phyloP scores from a whole-genome alignment of 768 basidiomycete genomes.

The Thelephora aurantiotincta region DNA sequence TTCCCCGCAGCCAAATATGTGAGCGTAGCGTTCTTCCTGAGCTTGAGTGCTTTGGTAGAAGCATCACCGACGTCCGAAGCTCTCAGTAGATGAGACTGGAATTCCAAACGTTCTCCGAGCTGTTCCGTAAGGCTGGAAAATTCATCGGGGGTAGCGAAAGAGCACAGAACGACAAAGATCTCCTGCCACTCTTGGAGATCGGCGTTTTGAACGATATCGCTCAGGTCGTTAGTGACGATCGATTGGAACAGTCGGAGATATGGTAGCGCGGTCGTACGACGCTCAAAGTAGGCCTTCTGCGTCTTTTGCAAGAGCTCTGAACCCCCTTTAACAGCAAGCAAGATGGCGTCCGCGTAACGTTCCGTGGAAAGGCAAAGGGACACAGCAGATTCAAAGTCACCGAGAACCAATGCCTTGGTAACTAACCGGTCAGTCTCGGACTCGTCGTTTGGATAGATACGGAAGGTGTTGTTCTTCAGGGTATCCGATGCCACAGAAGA shows the following conservation, averaged over 20 bases:
- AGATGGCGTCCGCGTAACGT: constrained; percentile 87
- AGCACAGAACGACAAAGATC: constrained; percentile 92
- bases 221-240: constrained; percentile 83
- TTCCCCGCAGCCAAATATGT: constrained; percentile 88
- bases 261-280: constrained; percentile 56
- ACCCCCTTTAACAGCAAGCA: constrained; percentile 86
- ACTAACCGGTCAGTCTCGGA: constrained; percentile 78
- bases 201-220: constrained; percentile 92
- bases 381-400: constrained; percentile 91
- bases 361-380: constrained; percentile 80
- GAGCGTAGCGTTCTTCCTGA: constrained; percentile 78
- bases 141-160: constrained; percentile 77
- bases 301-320: constrained; percentile 76
- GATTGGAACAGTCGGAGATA: constrained; percentile 93
- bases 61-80: constrained; percentile 31
- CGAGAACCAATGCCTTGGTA: constrained; percentile 86
- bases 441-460: constrained; percentile 80
- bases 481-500: constrained; percentile 67
- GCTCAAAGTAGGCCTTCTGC: constrained; percentile 88
- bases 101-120: constrained; percentile 82
- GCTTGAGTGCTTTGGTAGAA: constrained; percentile 29
- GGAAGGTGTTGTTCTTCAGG: constrained; percentile 72
- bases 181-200: constrained; percentile 92
- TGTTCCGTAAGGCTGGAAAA: constrained; percentile 84
- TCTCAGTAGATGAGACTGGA: constrained; percentile 52